Evolutionary conservation across 805 yeast species (phyloP).

Genomic region (Candida yuanshanica): DNA sequence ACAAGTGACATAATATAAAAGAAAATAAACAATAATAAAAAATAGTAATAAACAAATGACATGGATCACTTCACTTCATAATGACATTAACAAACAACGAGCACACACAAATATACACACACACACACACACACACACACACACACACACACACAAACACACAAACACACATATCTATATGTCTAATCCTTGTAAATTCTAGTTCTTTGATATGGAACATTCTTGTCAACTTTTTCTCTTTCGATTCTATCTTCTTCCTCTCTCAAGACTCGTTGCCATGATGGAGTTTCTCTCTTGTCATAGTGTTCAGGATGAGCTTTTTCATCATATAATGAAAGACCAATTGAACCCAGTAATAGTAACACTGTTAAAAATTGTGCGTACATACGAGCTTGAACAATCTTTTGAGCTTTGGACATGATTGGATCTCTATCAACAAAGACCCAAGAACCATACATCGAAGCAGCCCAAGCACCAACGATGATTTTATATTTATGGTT

Average conservation of each 20-base stretch:
- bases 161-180: neutral
- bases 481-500: slow-evolving; percentile 62
- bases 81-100: neutral
- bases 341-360: slow-evolving; percentile 62
- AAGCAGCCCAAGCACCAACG: slow-evolving; percentile 72
- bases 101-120: neutral
- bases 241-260: slow-evolving; percentile 34
- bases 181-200: slow-evolving; percentile 27
- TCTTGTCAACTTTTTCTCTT: slow-evolving; percentile 14
- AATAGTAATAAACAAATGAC: neutral
- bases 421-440: slow-evolving; percentile 66
- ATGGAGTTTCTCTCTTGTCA: slow-evolving; percentile 28
- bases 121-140: neutral
- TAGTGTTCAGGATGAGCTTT: slow-evolving; percentile 40
- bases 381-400: slow-evolving; percentile 86
- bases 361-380: slow-evolving; percentile 80
- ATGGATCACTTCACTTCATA: neutral
- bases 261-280: slow-evolving; percentile 45
- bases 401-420: slow-evolving; percentile 72
- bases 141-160: no score
- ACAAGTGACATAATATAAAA: neutral
- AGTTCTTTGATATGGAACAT: slow-evolving; percentile 29
- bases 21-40: neutral
- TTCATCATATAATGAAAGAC: slow-evolving; percentile 59
- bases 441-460: slow-evolving; percentile 76